Base-by-base conservation (phyloP, 1,284 basidiomycete species). In the Trametes sp. region DNA sequence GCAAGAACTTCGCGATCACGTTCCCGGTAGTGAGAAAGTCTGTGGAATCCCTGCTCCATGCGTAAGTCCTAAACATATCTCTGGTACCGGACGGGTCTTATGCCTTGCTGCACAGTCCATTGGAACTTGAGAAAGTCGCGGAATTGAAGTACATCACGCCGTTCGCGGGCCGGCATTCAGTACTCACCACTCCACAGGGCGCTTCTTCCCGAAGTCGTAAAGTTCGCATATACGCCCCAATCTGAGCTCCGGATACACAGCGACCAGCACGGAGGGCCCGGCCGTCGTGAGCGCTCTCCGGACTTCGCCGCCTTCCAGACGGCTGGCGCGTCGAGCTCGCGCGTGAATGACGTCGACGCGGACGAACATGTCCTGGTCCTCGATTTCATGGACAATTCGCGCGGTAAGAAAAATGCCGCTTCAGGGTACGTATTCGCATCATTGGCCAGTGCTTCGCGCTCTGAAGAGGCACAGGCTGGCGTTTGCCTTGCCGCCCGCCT, bases 1-100 rank as follows among this genome's bases (percentile, higher is more conserved):
- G 93, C 68, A 94, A 94, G 69, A 88, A 94, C 67, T 78, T 97
- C 54, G 90, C 93, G 2, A 89, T 87, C 2, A 95, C 93, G 0
- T 96, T 95, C 72, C 82, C 89, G 5, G 84, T 88, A 8, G 84
- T 96, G 38, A 85, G 90, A 51, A 82, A 83, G 13, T 93, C 93
- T 28, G 93, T 95, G 0, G 93, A 96, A 77, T 81, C 83, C 45
- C 80, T 95, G 16, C 77, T 95, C 10, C 92, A 92, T 71, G 80
- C 87, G 93, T 91, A 68, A 52, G 82, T 59, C 6, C 61, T 14
- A 21, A 49, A 19, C 5, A 51, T n/a, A 28, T 24, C 0, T 36
- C 73, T 35, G 70, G 67, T 24, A 21, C 10, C 14, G 21, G 50
- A n/a, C 42, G n/a, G 36, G 11, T 13, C 52, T 19, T 8, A 35